Conservation (phyloP, 208 protist species). For the Vickermania ingenoplastis region DNA sequence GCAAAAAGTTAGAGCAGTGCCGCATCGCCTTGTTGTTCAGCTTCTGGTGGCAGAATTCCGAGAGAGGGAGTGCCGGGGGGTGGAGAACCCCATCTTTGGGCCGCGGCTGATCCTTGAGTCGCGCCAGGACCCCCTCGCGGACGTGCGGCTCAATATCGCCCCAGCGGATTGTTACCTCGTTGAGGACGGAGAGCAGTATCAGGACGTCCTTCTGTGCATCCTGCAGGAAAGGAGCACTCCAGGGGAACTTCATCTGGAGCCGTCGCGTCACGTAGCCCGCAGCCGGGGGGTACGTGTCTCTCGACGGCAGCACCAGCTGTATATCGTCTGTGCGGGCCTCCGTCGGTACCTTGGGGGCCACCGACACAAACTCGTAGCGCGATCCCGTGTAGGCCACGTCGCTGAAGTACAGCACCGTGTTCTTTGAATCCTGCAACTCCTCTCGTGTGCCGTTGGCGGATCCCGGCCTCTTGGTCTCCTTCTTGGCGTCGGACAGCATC, state of each 20-base stretch:
- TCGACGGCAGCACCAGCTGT: constrained; percentile 20
- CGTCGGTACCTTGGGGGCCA: not conserved
- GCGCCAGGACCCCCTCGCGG: not conserved
- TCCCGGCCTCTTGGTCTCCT: too few relatives aligned
- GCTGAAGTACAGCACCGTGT: not conserved
- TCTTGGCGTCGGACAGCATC: constrained; percentile 9
- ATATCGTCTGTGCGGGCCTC: constrained; percentile 19
- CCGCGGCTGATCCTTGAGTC: not conserved
- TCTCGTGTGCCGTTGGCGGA: constrained; percentile 4
- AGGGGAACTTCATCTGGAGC: constrained; percentile 21
- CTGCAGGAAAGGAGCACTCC: constrained; percentile 41
- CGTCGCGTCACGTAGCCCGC: constrained; percentile 13
- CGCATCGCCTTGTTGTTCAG: constrained; percentile 78
- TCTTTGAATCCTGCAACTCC: not conserved
- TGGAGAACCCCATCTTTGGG: constrained; percentile 8
- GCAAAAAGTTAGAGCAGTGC: constrained; percentile 59
- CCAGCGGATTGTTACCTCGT: constrained; percentile 15
- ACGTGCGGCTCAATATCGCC: not conserved
- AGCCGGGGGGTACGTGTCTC: constrained; percentile 7
- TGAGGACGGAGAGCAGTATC: constrained; percentile 41
- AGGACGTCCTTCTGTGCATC: constrained; percentile 49
- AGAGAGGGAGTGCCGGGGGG: constrained; percentile 24
- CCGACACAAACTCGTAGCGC: not conserved
- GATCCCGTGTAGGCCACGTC: not conserved
- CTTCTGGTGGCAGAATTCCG: constrained; percentile 58